These are phyloP conservation scores for Naganishia cerealis DNA, from an alignment of 1,284 basidiomycete genomes.

Conservation along the genomic window DNA sequence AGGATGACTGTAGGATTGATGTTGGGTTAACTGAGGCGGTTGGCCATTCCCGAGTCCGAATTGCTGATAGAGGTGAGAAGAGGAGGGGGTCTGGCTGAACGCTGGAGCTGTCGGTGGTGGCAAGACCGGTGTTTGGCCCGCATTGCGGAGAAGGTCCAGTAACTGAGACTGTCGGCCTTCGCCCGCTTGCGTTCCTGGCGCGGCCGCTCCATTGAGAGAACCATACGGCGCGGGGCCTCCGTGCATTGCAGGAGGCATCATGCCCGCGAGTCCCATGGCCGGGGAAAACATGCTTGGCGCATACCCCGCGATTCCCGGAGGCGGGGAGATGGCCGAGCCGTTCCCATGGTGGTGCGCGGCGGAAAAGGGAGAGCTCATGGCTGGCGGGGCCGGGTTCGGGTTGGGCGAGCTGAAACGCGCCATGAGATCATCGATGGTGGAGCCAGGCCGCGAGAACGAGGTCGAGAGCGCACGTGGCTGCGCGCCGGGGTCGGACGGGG, in stretches of 20 bases:
- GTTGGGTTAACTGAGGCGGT: slow-evolving; percentile 1
- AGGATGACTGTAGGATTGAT: slow-evolving; percentile 3
- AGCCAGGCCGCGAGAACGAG: slow-evolving; percentile 20
- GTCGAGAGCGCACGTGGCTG: slow-evolving; percentile 17
- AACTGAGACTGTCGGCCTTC: slow-evolving; percentile 19
- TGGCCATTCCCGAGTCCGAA: slow-evolving; percentile 13
- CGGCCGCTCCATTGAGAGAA: background rate
- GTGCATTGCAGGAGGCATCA: slow-evolving; percentile 13
- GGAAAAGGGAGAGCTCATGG: slow-evolving; percentile 15
- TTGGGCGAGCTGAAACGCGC: slow-evolving; percentile 19
- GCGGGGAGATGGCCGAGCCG: slow-evolving; percentile 5
- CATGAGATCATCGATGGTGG: slow-evolving; percentile 28
- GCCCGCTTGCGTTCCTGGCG: background rate
- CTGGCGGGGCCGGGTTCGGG: slow-evolving; percentile 16
- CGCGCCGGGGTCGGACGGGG: slow-evolving; percentile 4
- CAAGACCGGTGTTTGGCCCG: slow-evolving; percentile 9
- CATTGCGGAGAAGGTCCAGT: slow-evolving; percentile 20
- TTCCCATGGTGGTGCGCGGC: background rate
- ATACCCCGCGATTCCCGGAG: slow-evolving; percentile 7
- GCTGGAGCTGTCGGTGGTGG: background rate
- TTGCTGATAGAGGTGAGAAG: slow-evolving; percentile 4
- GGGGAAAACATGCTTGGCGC: slow-evolving; percentile 8
- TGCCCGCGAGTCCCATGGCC: slow-evolving; percentile 6
- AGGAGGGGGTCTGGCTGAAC: background rate
- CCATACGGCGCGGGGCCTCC: slow-evolving; percentile 9